Conservation (phyloP, 768 basidiomycete species). For the Tricholoma bakamatsutake region DNA sequence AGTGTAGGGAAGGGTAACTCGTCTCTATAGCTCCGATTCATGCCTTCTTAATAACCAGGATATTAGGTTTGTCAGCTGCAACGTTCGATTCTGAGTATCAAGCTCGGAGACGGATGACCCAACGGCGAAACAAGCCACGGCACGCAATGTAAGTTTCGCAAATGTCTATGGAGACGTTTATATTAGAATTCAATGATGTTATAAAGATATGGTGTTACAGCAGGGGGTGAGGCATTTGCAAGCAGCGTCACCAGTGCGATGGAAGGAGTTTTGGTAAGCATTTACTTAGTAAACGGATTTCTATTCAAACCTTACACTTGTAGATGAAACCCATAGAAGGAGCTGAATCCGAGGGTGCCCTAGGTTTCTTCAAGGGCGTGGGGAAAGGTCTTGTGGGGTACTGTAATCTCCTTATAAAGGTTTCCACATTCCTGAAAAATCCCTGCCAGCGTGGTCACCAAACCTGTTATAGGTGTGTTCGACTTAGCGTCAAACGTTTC, state of each 20-base stretch:
- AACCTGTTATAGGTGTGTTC: conserved; percentile 94
- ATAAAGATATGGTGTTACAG: conserved; percentile 86
- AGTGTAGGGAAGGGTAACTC: conserved; percentile 87
- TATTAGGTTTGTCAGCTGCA: conserved; percentile 84
- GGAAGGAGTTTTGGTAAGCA: conserved; percentile 82
- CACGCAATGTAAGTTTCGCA: conserved; percentile 77
- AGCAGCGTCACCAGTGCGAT: conserved; percentile 93
- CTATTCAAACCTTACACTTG: neutral
- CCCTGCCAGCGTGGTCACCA: conserved; percentile 72
- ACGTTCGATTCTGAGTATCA: conserved; percentile 98
- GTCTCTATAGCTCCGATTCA: neutral
- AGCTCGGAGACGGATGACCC: conserved; percentile 77
- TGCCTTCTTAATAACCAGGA: neutral
- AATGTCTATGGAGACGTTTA: neutral
- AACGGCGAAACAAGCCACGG: conserved; percentile 89
- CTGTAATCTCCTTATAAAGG: conserved; percentile 10
- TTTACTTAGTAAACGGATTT: neutral
- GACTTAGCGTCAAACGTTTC: conserved; percentile 93
- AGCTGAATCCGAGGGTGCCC: conserved; percentile 87
- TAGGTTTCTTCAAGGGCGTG: conserved; percentile 97
- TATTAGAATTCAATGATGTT: neutral
- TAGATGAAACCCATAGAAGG: conserved; percentile 97
- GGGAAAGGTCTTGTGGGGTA: conserved; percentile 96
- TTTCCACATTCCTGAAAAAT: neutral
- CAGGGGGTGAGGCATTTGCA: conserved; percentile 91